Conservation (phyloP, 768 basidiomycete genomes). For the Termitomyces sp. region DNA sequence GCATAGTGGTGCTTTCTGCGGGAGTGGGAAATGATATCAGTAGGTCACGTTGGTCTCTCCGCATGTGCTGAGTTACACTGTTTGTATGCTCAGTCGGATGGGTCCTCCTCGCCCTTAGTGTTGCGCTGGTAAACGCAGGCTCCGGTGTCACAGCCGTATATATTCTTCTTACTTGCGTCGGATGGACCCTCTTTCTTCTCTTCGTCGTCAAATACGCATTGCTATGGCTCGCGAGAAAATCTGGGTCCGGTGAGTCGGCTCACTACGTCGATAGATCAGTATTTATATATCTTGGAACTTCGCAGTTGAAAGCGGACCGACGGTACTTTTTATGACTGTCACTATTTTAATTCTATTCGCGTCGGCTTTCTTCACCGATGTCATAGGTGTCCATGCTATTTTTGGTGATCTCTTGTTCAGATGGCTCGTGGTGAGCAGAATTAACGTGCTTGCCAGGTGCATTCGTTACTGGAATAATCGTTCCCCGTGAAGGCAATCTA, state of each 20-base stretch:
- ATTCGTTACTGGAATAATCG: slow-evolving; percentile 74
- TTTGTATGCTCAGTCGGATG: slow-evolving; percentile 50
- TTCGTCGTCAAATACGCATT: slow-evolving; percentile 60
- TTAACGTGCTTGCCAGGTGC: slow-evolving; percentile 42
- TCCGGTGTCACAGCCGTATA: slow-evolving; percentile 81
- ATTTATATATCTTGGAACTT: neutral
- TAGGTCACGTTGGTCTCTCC: slow-evolving; percentile 19
- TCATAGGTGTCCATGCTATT: slow-evolving; percentile 89
- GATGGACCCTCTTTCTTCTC: slow-evolving; percentile 73
- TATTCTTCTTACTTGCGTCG: slow-evolving; percentile 76
- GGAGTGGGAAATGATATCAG: slow-evolving; percentile 86
- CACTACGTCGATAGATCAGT: neutral
- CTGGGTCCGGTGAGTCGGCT: slow-evolving; percentile 58
- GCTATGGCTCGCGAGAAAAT: slow-evolving; percentile 67
- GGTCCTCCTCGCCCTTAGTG: slow-evolving; percentile 83
- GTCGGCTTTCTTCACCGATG: slow-evolving; percentile 89
- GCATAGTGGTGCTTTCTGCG: slow-evolving; percentile 87
- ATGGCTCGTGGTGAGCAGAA: neutral
- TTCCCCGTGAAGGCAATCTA: slow-evolving; percentile 86
- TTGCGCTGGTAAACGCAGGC: slow-evolving; percentile 88
- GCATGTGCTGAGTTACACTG: neutral
- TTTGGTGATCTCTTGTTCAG: slow-evolving; percentile 49
- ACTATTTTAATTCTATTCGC: slow-evolving; percentile 79
- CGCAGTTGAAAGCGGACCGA: slow-evolving; percentile 69
- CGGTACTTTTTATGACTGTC: slow-evolving; percentile 84